A percentile compares a stretch with the other conserved stretches of the same genome.
Conservation (phyloP, 306 rosid genomes). For the Trifolium subterraneum region DNA sequence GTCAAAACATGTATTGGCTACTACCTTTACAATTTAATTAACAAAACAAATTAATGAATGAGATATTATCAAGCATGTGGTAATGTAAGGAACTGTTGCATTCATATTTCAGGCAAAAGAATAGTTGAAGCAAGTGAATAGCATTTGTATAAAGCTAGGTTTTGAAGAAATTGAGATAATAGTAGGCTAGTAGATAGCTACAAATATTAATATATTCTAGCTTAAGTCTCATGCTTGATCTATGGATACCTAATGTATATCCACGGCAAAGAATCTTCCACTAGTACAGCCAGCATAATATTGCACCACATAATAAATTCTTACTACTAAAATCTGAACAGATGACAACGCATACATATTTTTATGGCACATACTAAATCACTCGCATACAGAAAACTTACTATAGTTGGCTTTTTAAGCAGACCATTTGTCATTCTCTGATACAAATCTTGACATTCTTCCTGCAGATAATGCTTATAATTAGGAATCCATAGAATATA, state of each 20-base stretch:
- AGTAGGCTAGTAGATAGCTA: background rate
- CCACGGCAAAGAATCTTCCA: slow-evolving; percentile 5
- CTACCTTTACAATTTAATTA: background rate
- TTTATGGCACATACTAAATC: slow-evolving; percentile 5
- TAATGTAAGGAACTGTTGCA: slow-evolving; percentile 1
- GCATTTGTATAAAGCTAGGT: background rate
- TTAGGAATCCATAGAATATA: slow-evolving; percentile 18
- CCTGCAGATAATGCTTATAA: slow-evolving; percentile 56
- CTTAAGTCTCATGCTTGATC: slow-evolving; percentile 7
- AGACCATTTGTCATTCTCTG: slow-evolving; percentile 62
- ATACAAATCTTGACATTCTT: slow-evolving; percentile 75
- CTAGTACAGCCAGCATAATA: slow-evolving; percentile 16
- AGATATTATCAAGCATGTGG: slow-evolving; percentile 21
- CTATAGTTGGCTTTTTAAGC: slow-evolving; percentile 70
- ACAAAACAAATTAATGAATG: slow-evolving; percentile 1
- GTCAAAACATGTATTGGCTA: slow-evolving; percentile 23
- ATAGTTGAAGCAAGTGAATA: slow-evolving; percentile 19
- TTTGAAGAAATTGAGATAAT: slow-evolving; percentile 13
- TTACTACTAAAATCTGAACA: slow-evolving; percentile 3
- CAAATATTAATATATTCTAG: background rate
- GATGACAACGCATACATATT: slow-evolving; percentile 10
- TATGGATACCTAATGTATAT: background rate
- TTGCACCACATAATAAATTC: background rate
- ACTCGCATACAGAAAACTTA: slow-evolving; percentile 52
- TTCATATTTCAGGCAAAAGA: slow-evolving; percentile 6